Evolutionary conservation across 352 stramenopile species (phyloP), one percentile per base, ranked within the genome.

Genomic region (Globisporangium sylvaticum): DNA sequence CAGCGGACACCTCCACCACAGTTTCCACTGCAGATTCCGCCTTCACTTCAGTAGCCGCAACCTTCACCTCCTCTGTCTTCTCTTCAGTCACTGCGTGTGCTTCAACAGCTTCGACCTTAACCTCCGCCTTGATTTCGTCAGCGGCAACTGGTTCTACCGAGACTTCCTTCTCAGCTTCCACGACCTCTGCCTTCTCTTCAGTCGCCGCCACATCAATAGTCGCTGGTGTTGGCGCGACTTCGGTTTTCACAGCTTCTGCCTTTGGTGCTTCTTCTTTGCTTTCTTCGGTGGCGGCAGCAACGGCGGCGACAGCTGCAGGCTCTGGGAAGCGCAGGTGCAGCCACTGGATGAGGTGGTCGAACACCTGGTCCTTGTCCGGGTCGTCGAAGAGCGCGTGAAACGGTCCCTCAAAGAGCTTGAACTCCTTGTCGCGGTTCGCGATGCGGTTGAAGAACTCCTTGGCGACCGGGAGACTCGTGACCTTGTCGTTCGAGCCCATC

Each of bases 301-400:
- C 15, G 27, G 25, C 15, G 8, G 20, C 53, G 53, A 37, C 15
- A 4, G 53, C 27, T 14, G 53, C 53, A 10, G n/a, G 7, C 27
- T 59, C n/a, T 48, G 76, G 69, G 76, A 86, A 77, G 52, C 74
- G 65, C 12, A 62, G 25, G 25, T 81, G 60, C 18, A 92, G 72
- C 84, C 84, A 93, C 34, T 66, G 54, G 50, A 59, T 64, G 14
- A 87, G 55, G 34, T 73, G 67, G 4, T 73, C 59, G 24, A 89
- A 64, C n/a, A 89, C 82, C 1, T 73, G 58, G 15, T 88, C 76
- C 18, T 79, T 77, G 58, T 91, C 80, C 1, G 77, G 77, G 61
- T 92, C 84, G 44, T 91, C 78, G 64, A 82, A 89, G 4, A 91
- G 66, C 32, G 75, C 74, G 29, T 92, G 83, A 60, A 75, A 91